Percentiles rank a stretch among this genome's conserved stretches.
phyloP scores from a whole-genome alignment of 2,329 filamentous ascomycete species.

The Colletotrichum kahawae region DNA sequence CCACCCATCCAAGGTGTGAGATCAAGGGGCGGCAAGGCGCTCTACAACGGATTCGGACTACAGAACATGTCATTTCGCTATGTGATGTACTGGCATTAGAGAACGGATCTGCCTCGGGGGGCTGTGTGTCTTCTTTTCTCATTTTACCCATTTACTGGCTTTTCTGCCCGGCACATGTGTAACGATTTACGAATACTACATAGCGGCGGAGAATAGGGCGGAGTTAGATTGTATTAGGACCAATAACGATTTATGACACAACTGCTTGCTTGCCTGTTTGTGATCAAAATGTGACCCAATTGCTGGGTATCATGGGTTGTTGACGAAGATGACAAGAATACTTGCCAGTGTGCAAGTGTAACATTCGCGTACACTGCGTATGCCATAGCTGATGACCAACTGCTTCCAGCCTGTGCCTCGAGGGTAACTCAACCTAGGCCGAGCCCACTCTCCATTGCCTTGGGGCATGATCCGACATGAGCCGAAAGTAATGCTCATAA shows the following conservation, averaged over 20 bases:
- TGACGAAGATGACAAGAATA: not conserved
- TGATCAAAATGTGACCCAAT: not conserved
- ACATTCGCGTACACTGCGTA: rapidly evolving
- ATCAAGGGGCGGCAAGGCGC: not conserved
- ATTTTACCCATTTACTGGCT: not conserved
- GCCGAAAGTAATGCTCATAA: no score
- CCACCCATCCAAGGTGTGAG: not conserved
- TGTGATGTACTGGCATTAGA: conserved; percentile 12
- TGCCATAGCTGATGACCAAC: not conserved
- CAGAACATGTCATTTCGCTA: conserved; percentile 5
- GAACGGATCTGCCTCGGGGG: not conserved
- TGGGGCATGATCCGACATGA: no score
- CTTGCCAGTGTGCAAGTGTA: not conserved
- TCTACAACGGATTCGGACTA: conserved; percentile 3
- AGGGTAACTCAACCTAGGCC: not conserved
- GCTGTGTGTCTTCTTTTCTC: conserved; percentile 7
- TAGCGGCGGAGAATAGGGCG: conserved; percentile 18
- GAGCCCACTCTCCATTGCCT: no score
- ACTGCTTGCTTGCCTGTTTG: not conserved
- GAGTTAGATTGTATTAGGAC: conserved; percentile 20
- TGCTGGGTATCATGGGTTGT: not conserved
- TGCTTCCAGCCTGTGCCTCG: not conserved
- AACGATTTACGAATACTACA: conserved; percentile 22
- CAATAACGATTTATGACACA: conserved; percentile 20
- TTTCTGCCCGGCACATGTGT: conserved; percentile 18